phyloP scores from a whole-genome alignment of 805 yeast genomes.

The Metschnikowia anglica region DNA sequence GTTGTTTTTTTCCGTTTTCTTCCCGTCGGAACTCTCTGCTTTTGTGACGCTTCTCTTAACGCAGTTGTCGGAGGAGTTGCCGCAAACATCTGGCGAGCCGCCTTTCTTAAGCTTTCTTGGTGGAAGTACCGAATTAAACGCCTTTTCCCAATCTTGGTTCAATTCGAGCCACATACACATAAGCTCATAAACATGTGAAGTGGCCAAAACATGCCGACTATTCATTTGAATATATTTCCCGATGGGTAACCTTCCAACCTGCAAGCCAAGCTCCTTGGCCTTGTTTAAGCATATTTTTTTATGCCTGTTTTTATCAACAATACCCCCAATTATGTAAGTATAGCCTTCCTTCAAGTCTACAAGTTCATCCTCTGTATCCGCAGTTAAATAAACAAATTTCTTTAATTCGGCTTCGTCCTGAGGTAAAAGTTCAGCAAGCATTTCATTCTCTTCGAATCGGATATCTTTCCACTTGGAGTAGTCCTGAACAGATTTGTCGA shows the following conservation, averaged over 20 bases:
- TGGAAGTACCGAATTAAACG: slow-evolving; percentile 87
- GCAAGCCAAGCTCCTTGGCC: slow-evolving; percentile 69
- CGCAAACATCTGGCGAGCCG: background rate
- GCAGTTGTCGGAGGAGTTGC: background rate
- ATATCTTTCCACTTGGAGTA: slow-evolving; percentile 70
- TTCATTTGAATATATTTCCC: slow-evolving; percentile 78
- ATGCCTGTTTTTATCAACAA: slow-evolving; percentile 92
- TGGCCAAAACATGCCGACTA: slow-evolving; percentile 87
- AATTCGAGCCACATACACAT: slow-evolving; percentile 74
- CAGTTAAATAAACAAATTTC: slow-evolving; percentile 69
- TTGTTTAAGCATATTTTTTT: slow-evolving; percentile 76
- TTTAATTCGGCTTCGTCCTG: slow-evolving; percentile 30
- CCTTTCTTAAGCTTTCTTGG: slow-evolving; percentile 54
- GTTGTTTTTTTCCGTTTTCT: too few species aligned
- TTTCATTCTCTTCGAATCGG: slow-evolving; percentile 42
- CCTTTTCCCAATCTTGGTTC: slow-evolving; percentile 73
- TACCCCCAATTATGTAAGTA: slow-evolving; percentile 91
- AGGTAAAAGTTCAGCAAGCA: slow-evolving; percentile 31
- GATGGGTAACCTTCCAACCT: slow-evolving; percentile 80
- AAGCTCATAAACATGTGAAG: slow-evolving; percentile 92
- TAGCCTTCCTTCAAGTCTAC: slow-evolving; percentile 61
- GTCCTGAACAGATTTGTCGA: slow-evolving; percentile 59
- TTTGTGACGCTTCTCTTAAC: background rate
- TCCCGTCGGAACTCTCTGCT: too few species aligned
- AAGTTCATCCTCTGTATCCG: slow-evolving; percentile 77